A percentile compares a stretch with the other conserved stretches of the same genome.
These are phyloP conservation scores for Colletotrichum agaves DNA, from an alignment of 2,329 filamentous ascomycete species.

Conservation along the genomic window DNA sequence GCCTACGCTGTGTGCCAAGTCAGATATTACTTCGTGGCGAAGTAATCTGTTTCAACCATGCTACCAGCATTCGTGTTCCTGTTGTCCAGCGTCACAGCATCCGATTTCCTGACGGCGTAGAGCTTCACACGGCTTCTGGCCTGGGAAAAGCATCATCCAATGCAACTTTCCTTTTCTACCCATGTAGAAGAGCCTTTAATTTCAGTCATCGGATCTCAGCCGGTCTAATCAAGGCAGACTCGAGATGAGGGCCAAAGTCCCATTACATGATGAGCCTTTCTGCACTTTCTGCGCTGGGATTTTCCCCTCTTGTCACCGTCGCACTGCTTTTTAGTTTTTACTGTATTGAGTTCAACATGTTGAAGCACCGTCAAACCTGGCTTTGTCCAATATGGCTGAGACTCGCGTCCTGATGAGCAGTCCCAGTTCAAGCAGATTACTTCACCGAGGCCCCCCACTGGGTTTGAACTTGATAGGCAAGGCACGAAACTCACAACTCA, in stretches of 20 bases:
- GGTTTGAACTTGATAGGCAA: conserved; percentile 21
- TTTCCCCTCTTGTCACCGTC: neutral
- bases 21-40: too few relatives aligned
- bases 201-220: neutral
- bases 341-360: neutral
- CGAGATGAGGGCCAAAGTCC: conserved; percentile 13
- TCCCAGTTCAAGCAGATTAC: conserved; percentile 7
- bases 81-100: conserved; percentile 17
- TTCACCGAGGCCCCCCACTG: conserved; percentile 30
- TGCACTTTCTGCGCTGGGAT: conserved; percentile 9
- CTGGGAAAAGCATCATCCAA: conserved; percentile 1
- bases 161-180: neutral
- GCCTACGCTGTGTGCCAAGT: too few relatives aligned
- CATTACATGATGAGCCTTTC: neutral
- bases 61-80: conserved; percentile 11
- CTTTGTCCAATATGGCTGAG: conserved; percentile 44
- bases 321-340: neutral
- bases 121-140: neutral
- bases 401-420: neutral
- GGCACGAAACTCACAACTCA: conserved; percentile 1
- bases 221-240: conserved; percentile 27
- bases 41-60: neutral
- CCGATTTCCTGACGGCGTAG: neutral
- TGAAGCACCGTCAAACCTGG: conserved; percentile 59
- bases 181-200: neutral